These are phyloP conservation scores for Taphrina populina DNA, from an alignment of 1,139 yeast species.

Conservation along the genomic window DNA sequence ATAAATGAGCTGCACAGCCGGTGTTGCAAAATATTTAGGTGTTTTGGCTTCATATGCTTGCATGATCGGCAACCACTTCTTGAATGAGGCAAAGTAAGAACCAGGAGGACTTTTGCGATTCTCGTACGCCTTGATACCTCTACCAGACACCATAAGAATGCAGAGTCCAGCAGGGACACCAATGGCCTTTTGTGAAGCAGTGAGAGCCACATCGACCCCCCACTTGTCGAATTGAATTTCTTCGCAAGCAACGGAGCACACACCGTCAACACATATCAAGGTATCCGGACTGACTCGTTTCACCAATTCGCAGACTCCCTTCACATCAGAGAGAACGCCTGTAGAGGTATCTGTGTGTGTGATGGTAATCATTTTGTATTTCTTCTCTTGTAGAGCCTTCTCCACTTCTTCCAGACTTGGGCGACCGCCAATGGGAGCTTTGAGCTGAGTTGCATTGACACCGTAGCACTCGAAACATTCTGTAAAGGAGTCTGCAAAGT, in stretches of 20 bases:
- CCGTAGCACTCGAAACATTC: conserved; percentile 72
- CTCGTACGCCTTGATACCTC: conserved; percentile 67
- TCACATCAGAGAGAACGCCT: conserved; percentile 77
- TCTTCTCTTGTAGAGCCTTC: conserved; percentile 52
- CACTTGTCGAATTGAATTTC: conserved; percentile 79
- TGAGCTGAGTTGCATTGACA: conserved; percentile 60
- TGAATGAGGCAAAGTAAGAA: conserved; percentile 70
- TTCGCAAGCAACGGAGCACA: conserved; percentile 90
- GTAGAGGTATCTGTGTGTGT: conserved; percentile 97
- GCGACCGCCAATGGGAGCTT: conserved; percentile 71
- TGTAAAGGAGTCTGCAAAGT: conserved; percentile 82
- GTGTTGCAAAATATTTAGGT: conserved; percentile 90
- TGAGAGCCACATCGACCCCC: conserved; percentile 83
- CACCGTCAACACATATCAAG: conserved; percentile 84
- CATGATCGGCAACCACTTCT: conserved; percentile 89
- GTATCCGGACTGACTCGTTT: conserved; percentile 72
- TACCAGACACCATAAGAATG: conserved; percentile 68
- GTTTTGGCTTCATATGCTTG: conserved; percentile 77
- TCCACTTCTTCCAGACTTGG: conserved; percentile 63
- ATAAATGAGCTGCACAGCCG: conserved; percentile 81
- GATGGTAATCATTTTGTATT: conserved; percentile 71
- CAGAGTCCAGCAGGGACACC: conserved; percentile 94
- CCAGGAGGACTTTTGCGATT: conserved; percentile 55
- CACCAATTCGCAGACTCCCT: conserved; percentile 60
- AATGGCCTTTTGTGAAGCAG: conserved; percentile 93